These are phyloP conservation scores for Stereum hirsutum DNA, from an alignment of 1,284 basidiomycete species.

Conservation along the genomic window DNA sequence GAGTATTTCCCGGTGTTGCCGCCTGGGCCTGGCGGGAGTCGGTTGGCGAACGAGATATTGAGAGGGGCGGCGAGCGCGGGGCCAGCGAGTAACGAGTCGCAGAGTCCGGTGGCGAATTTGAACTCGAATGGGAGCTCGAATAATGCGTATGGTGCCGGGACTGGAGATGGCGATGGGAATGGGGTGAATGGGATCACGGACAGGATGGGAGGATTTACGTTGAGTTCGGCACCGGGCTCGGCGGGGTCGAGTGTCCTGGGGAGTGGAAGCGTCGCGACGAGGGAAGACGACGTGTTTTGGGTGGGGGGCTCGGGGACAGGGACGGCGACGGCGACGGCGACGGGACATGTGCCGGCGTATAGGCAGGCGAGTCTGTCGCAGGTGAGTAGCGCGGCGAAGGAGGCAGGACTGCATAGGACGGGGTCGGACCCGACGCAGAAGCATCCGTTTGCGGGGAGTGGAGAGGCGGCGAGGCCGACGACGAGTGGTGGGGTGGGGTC, in stretches of 20 bases:
- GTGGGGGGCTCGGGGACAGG: not conserved
- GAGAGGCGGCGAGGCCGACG: not conserved
- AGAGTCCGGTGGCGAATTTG: not conserved
- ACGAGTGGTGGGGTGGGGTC: not conserved
- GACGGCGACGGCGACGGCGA: not conserved
- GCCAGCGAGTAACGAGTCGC: not conserved
- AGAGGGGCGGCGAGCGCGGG: constrained; percentile 10
- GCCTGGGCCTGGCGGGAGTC: constrained; percentile 13
- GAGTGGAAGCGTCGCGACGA: not conserved
- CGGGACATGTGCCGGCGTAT: not conserved
- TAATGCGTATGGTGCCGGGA: not conserved
- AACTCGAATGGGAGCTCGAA: not conserved
- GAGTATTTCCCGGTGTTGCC: not conserved
- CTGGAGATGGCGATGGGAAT: not conserved
- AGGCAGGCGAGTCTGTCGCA: not conserved
- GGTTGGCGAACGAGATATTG: constrained; percentile 33
- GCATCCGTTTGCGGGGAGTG: constrained; percentile 1
- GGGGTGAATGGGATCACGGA: not conserved
- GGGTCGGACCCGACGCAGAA: constrained; percentile 18
- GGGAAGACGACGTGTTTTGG: not conserved
- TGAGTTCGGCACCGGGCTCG: no score
- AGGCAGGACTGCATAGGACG: constrained; percentile 11
- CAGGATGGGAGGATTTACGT: not conserved
- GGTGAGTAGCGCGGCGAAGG: constrained; percentile 7
- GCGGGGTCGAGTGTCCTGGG: no score